Evolutionary conservation across 1,284 basidiomycete genomes (phyloP).

Genomic region (Phaffia rhodozyma): DNA sequence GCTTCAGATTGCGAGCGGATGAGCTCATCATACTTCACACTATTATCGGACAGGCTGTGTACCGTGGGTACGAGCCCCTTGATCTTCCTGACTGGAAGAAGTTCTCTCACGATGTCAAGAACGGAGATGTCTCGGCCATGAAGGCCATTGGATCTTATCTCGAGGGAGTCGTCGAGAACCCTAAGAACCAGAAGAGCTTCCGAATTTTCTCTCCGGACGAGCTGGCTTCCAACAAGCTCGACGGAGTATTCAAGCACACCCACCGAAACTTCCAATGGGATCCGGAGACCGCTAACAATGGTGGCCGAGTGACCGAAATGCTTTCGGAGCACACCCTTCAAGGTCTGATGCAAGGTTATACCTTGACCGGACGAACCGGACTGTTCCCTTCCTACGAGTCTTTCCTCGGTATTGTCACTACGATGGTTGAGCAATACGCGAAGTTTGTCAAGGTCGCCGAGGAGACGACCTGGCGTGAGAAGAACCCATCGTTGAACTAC

Average conservation of each 20-base stretch:
- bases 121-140: constrained; percentile 60
- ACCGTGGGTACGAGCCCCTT: constrained; percentile 51
- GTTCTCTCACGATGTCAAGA: constrained; percentile 44
- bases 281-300: constrained; percentile 43
- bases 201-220: constrained; percentile 81
- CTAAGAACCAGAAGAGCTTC: constrained; percentile 61
- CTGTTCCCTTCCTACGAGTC: constrained; percentile 83
- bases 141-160: constrained; percentile 54
- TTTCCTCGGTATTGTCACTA: constrained; percentile 48
- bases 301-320: constrained; percentile 70
- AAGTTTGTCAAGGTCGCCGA: constrained; percentile 71
- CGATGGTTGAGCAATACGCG: constrained; percentile 52
- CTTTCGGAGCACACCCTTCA: constrained; percentile 79
- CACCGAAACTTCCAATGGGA: constrained; percentile 76
- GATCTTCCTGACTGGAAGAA: constrained; percentile 53
- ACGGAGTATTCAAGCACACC: constrained; percentile 54
- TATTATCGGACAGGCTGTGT: constrained; percentile 42
- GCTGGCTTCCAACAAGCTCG: constrained; percentile 78
- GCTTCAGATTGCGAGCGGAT: background rate
- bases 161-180: constrained; percentile 44
- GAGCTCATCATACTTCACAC: too few species aligned
- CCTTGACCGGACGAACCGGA: constrained; percentile 49
- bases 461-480: constrained; percentile 65
- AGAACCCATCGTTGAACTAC: constrained; percentile 66
- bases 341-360: constrained; percentile 67